Conservation (phyloP, 352 stramenopile species). For the Pythium plurisporium region DNA sequence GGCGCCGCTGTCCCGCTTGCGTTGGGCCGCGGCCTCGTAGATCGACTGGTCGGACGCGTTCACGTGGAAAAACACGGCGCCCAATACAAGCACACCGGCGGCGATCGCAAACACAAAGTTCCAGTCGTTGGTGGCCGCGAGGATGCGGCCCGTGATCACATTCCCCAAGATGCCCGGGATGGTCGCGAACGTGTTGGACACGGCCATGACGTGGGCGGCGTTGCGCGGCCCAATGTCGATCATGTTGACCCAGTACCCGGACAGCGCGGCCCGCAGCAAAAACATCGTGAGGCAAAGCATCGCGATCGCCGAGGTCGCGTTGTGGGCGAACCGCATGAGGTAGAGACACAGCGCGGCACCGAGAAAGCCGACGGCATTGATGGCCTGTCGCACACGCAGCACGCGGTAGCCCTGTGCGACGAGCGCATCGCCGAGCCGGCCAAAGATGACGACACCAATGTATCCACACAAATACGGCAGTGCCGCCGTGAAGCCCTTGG, state of each 20-base stretch:
- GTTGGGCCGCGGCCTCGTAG: constrained; percentile 23
- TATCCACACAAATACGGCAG: constrained; percentile 81
- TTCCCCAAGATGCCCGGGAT: constrained; percentile 84
- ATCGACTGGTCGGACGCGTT: constrained; percentile 77
- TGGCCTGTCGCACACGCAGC: constrained; percentile 67
- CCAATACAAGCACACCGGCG: constrained; percentile 61
- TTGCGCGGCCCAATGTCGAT: constrained; percentile 81
- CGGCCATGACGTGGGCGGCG: constrained; percentile 81
- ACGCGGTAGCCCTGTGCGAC: constrained; percentile 63
- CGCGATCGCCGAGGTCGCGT: constrained; percentile 42
- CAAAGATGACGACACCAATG: constrained; percentile 66
- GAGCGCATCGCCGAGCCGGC: constrained; percentile 56
- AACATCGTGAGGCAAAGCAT: constrained; percentile 79
- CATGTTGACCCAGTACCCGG: constrained; percentile 89
- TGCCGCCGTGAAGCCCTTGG: constrained; percentile 58
- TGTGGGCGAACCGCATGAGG: constrained; percentile 58
- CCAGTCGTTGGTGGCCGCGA: constrained; percentile 65
- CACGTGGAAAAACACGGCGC: constrained; percentile 69
- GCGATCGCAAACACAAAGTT: constrained; percentile 83
- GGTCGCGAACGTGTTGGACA: constrained; percentile 84
- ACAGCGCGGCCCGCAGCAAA: constrained; percentile 64
- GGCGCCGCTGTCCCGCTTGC: neutral
- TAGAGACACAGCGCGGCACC: constrained; percentile 70
- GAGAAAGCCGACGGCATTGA: constrained; percentile 76
- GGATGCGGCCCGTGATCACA: constrained; percentile 77